Conservation (phyloP, 805 yeast genomes). For the Komagataella pastoris region DNA sequence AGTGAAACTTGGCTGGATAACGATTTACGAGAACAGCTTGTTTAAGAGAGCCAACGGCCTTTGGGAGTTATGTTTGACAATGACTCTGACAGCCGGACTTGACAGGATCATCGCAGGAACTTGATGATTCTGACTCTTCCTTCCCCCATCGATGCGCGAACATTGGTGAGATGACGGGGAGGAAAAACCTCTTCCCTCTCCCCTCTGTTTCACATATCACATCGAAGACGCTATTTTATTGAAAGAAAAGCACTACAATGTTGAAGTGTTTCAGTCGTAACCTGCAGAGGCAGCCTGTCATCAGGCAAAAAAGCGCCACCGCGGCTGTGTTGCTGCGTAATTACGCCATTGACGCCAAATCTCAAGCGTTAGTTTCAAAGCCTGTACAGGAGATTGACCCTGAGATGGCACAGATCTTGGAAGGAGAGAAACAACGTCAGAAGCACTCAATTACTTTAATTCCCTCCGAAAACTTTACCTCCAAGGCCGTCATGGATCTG, state of each 20-base stretch:
- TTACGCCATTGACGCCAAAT: conserved; percentile 34
- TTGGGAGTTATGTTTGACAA: conserved; percentile 41
- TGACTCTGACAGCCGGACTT: conserved; percentile 38
- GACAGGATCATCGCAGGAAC: conserved; percentile 13
- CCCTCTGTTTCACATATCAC: neutral
- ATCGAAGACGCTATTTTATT: neutral
- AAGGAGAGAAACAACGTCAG: conserved; percentile 73
- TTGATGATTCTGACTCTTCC: neutral
- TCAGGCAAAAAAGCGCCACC: neutral
- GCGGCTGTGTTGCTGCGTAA: conserved; percentile 8
- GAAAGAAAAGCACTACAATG: neutral
- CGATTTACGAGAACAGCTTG: conserved; percentile 34
- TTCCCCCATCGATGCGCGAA: neutral
- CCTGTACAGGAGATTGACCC: conserved; percentile 65
- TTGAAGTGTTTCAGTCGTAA: neutral
- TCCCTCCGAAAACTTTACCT: conserved; percentile 94
- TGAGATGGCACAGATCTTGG: conserved; percentile 69
- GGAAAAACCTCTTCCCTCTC: neutral
- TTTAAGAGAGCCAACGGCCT: conserved; percentile 20
- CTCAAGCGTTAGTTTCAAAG: conserved; percentile 43
- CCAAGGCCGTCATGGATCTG: conserved; percentile 87
- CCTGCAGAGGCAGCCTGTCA: neutral
- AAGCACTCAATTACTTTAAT: conserved; percentile 84
- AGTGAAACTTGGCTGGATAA: conserved; percentile 51
- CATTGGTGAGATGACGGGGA: too few relatives aligned